These are phyloP conservation scores for Rhizopogon salebrosus DNA, from an alignment of 768 basidiomycete species.

Conservation along the genomic window DNA sequence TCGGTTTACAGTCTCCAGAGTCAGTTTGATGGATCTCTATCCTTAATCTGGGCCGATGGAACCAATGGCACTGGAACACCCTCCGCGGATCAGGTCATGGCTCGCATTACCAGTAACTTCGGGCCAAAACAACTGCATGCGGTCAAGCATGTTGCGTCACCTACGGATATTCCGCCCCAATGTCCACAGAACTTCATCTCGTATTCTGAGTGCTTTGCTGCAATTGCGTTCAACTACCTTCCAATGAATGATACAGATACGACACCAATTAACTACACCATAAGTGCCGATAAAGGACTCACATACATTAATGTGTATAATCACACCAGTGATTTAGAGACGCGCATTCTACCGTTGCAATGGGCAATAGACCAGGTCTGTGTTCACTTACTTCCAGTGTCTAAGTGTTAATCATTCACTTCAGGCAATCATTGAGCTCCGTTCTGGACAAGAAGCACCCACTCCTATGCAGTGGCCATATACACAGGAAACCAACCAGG, in stretches of 20 bases:
- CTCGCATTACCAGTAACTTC: conserved; percentile 51
- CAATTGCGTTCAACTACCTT: conserved; percentile 54
- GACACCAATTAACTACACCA: conserved; percentile 57
- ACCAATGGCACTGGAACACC: conserved; percentile 53
- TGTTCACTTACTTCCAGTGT: not conserved
- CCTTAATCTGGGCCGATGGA: conserved; percentile 64
- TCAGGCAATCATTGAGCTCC: conserved; percentile 69
- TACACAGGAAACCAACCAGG: conserved; percentile 59
- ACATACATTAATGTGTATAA: conserved; percentile 56
- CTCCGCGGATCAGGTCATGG: conserved; percentile 55
- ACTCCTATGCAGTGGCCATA: conserved; percentile 73
- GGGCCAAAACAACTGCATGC: conserved; percentile 39
- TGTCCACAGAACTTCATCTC: conserved; percentile 76
- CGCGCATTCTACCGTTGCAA: conserved; percentile 64
- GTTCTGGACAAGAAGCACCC: conserved; percentile 48
- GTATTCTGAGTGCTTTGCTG: conserved; percentile 68
- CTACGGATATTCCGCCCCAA: conserved; percentile 42
- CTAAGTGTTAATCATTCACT: not conserved
- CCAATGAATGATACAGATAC: conserved; percentile 32
- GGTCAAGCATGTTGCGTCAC: conserved; percentile 44
- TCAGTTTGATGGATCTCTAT: conserved; percentile 47
- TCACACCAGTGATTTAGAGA: conserved; percentile 67
- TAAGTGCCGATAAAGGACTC: conserved; percentile 63
- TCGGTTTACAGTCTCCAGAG: conserved; percentile 42
- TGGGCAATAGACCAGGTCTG: conserved; percentile 65